Percentiles rank a stretch among this genome's conserved stretches.
Evolutionary conservation across 129 eudicot genomes (phyloP).

Genomic region (Erigeron canadensis): DNA sequence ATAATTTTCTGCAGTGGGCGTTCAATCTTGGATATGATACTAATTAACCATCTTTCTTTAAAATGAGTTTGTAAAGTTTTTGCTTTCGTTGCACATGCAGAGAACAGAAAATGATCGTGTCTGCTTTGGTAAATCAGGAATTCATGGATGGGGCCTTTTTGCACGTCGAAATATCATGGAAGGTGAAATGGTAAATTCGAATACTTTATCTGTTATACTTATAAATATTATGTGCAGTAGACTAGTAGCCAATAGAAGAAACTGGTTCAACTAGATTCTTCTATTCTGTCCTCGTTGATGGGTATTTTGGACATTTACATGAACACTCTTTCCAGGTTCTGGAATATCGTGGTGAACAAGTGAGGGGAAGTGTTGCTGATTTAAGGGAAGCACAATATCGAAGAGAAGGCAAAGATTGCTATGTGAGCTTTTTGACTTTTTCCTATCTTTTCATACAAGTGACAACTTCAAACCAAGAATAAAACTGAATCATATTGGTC

Average conservation of each 20-base stretch:
- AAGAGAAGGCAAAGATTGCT: slow-evolving; percentile 92
- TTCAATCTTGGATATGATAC: not conserved
- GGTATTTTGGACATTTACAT: slow-evolving; percentile 12
- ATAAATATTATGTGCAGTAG: not conserved
- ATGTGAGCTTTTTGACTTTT: slow-evolving; percentile 42
- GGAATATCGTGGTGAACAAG: slow-evolving; percentile 98
- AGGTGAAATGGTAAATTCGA: slow-evolving; percentile 81
- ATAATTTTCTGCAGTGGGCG: not conserved
- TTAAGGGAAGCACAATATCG: slow-evolving; percentile 88
- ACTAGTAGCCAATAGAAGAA: not conserved
- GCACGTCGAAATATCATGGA: slow-evolving; percentile 78
- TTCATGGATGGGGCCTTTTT: slow-evolving; percentile 99
- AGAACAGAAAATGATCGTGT: slow-evolving; percentile 91
- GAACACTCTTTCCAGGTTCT: slow-evolving; percentile 57
- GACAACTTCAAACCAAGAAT: not conserved
- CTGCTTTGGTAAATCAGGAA: slow-evolving; percentile 94
- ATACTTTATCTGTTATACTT: not conserved
- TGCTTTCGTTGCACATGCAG: slow-evolving; percentile 44
- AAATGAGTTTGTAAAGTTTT: slow-evolving; percentile 2
- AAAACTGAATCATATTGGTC: not conserved
- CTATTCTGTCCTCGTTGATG: not conserved
- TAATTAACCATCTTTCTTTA: slow-evolving; percentile 8
- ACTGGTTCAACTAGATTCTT: not conserved
- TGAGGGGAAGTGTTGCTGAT: slow-evolving; percentile 93
- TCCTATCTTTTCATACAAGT: not conserved